phyloP scores from a whole-genome alignment of 2,329 filamentous ascomycete species.

The Phyllosticta citrichinensis region DNA sequence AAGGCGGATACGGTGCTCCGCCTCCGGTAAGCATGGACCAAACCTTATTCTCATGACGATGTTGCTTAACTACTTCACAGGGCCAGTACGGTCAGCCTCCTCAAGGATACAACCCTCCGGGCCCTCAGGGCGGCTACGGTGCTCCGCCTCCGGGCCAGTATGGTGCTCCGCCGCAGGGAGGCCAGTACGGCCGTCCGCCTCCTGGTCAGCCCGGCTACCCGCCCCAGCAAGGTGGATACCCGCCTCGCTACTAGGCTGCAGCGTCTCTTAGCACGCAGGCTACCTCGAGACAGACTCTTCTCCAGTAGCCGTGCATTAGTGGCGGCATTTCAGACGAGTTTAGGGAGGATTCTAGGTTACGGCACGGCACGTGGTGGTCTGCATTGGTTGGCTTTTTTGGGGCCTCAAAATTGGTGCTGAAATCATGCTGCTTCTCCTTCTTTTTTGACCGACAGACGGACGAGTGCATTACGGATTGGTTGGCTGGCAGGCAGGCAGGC shows the following conservation, averaged over 20 bases:
- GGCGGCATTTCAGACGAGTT: not conserved
- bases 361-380: not conserved
- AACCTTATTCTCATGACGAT: not conserved
- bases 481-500: no score
- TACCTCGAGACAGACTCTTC: not conserved
- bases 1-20: conserved; percentile 14
- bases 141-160: conserved; percentile 15
- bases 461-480: no score
- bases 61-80: conserved; percentile 8
- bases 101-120: conserved; percentile 12
- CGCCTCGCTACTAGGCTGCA: conserved; percentile 3
- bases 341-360: not conserved
- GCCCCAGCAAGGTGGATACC: conserved; percentile 6
- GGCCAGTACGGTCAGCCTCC: conserved; percentile 17
- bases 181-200: conserved; percentile 18
- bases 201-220: conserved; percentile 23
- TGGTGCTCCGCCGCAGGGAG: conserved; percentile 22
- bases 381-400: no score
- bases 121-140: conserved; percentile 13
- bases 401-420: no score
- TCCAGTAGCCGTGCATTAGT: not conserved
- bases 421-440: no score
- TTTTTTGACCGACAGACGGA: no score
- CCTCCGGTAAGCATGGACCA: conserved; percentile 7
- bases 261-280: not conserved